Evolutionary conservation across 179 eudicot species (phyloP), one percentile per base, ranked within the genome.

Genomic region (Actinidia arguta): DNA sequence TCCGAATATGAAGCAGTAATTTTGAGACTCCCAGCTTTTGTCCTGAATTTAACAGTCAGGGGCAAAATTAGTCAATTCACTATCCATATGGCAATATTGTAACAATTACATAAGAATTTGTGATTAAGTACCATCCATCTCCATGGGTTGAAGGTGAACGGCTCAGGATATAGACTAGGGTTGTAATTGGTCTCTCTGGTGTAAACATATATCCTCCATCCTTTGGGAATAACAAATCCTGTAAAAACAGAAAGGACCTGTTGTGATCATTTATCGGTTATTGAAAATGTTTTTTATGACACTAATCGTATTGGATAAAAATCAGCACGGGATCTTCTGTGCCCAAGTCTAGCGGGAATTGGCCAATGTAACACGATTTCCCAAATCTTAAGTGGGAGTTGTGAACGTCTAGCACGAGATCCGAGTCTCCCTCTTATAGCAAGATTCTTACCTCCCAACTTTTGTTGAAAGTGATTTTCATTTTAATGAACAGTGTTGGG

Each of bases 141-240:
- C 98, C 98, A 95, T 3, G 98, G 98, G 79, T 96, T 96, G 83
- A 96, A 96, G 68, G 91, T 80, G 1, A 84, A 81, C 25, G 99
- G 98, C 50, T 95, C 97, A 0, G 94, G 92, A 82, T 93, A 95
- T 31, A 93, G 48, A 50, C 84, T 78, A 8, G 94, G 92, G 79
- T 96, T 98, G 22, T 93, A 96, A 87, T 96, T 93, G 10, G 91
- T 85, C 86, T 96, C 99, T 78, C 98, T 87, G 20, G 95, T 95
- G 76, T 96, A 96, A 12, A 95, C 99, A 84, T 96, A 96, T 73
- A 96, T 95, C 84, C 95, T 96, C 99, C 99, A 96, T 17, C 97
- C 99, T 85, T 95, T 75, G 0, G 99, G 99, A 83, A 96, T 90
- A 71, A 87, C 78, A 78, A 76, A 95, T 39, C 98, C 98, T 96